These are phyloP conservation scores for Capsella bursapastoris DNA, from an alignment of 345 rosid genomes.

Conservation along the genomic window DNA sequence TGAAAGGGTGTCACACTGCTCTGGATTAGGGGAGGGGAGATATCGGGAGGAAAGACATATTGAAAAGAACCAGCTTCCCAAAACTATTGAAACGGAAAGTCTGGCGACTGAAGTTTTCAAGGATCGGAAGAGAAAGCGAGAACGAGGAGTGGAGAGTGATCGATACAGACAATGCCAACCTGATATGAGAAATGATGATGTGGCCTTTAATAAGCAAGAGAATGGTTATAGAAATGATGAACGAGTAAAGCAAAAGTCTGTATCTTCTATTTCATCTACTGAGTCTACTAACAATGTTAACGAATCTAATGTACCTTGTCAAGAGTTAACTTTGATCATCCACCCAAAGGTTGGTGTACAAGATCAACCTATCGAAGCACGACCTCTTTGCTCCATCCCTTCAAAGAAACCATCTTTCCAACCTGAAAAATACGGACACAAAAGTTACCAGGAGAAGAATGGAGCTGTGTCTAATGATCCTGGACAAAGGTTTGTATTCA, in stretches of 20 bases:
- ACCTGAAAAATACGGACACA: slow-evolving; percentile 13
- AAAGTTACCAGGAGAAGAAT: slow-evolving; percentile 18
- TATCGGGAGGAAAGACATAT: background rate
- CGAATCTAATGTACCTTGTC: slow-evolving; percentile 2
- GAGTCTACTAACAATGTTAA: slow-evolving; percentile 20
- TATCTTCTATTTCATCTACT: slow-evolving; percentile 25
- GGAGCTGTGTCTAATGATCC: slow-evolving; percentile 4
- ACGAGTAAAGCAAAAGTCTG: slow-evolving; percentile 1
- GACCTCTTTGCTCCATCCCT: background rate
- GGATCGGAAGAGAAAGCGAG: slow-evolving; percentile 11
- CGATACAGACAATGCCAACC: slow-evolving; percentile 1
- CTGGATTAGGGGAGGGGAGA: background rate
- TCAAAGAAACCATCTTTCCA: slow-evolving; percentile 2
- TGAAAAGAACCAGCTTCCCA: slow-evolving; percentile 1
- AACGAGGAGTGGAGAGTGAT: background rate
- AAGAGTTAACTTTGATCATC: slow-evolving; percentile 38
- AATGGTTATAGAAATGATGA: slow-evolving; percentile 19
- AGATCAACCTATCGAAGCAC: slow-evolving; percentile 25
- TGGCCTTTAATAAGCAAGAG: slow-evolving; percentile 8
- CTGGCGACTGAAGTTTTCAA: background rate
- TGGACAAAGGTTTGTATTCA: slow-evolving; percentile 17
- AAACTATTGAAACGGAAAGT: slow-evolving; percentile 12
- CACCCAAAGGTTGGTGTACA: slow-evolving; percentile 10
- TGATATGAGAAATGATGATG: slow-evolving; percentile 14
- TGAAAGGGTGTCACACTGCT: slow-evolving; percentile 2